Evolutionary conservation across 805 yeast genomes (phyloP).

Genomic region (Ogataea ganodermae): DNA sequence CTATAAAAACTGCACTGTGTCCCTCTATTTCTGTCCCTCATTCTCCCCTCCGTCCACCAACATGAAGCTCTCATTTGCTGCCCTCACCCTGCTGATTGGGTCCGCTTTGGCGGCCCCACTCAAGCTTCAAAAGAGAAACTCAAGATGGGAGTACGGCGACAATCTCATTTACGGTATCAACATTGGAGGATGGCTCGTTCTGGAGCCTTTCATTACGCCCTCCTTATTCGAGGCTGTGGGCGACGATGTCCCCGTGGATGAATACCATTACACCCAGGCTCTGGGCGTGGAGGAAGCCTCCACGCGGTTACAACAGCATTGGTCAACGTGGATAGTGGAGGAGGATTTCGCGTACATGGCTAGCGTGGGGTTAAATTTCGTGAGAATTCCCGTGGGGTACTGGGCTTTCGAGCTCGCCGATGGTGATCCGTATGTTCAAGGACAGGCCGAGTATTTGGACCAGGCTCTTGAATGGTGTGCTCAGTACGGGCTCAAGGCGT

Average conservation of each 20-base stretch:
- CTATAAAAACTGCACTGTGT: constrained; percentile 6
- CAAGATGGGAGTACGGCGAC: constrained; percentile 35
- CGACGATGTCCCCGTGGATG: constrained; percentile 69
- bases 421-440: constrained; percentile 84
- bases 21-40: not conserved
- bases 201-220: constrained; percentile 87
- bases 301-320: constrained; percentile 60
- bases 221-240: constrained; percentile 61
- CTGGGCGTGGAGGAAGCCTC: constrained; percentile 64
- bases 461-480: constrained; percentile 77
- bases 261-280: constrained; percentile 62
- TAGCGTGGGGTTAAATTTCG: constrained; percentile 71
- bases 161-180: constrained; percentile 61
- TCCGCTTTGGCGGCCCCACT: constrained; percentile 26
- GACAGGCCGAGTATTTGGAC: constrained; percentile 74
- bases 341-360: constrained; percentile 64
- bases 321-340: constrained; percentile 78
- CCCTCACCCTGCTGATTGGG: constrained; percentile 10
- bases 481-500: constrained; percentile 62
- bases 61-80: constrained; percentile 16
- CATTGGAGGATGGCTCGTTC: constrained; percentile 87
- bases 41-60: not conserved
- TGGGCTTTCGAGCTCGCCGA: constrained; percentile 77
- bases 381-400: constrained; percentile 90
- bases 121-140: constrained; percentile 30